Conservation (phyloP, 2,329 filamentous ascomycete genomes). For the Pezicula radicicola region DNA sequence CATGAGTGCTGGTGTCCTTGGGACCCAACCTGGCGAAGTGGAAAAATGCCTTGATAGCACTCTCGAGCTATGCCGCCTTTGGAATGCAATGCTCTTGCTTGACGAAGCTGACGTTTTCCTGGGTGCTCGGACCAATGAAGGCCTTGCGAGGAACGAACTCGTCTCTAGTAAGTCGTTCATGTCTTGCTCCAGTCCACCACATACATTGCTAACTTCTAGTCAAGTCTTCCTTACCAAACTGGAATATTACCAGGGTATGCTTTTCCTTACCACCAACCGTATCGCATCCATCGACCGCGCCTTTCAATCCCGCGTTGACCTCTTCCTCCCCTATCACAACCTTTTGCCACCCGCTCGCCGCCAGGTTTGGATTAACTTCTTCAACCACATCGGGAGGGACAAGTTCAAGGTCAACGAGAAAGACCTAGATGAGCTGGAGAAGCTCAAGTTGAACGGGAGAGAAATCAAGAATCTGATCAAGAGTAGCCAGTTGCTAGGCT, state of each 20-base stretch:
- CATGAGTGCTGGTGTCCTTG: slow-evolving; percentile 17
- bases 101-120: slow-evolving; percentile 33
- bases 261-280: slow-evolving; percentile 32
- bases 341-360: slow-evolving; percentile 10
- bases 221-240: slow-evolving; percentile 31
- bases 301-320: slow-evolving; percentile 30
- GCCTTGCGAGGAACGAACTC: slow-evolving; percentile 26
- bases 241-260: slow-evolving; percentile 35
- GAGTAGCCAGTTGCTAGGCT: too few relatives aligned
- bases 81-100: slow-evolving; percentile 31
- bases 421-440: neutral
- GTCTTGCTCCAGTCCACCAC: too few relatives aligned
- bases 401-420: neutral
- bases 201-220: too few relatives aligned
- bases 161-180: too few relatives aligned
- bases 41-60: neutral
- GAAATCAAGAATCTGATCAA: neutral
- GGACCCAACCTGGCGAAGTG: slow-evolving; percentile 8
- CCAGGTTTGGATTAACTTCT: slow-evolving; percentile 18
- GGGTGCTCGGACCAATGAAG: slow-evolving; percentile 20
- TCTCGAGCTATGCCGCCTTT: slow-evolving; percentile 20
- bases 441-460: neutral
- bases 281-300: slow-evolving; percentile 26
- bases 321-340: slow-evolving; percentile 23
- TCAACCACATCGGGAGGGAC: too few relatives aligned